Conservation (phyloP, 2,329 filamentous ascomycete genomes). For the Lasiodiplodia sp. region DNA sequence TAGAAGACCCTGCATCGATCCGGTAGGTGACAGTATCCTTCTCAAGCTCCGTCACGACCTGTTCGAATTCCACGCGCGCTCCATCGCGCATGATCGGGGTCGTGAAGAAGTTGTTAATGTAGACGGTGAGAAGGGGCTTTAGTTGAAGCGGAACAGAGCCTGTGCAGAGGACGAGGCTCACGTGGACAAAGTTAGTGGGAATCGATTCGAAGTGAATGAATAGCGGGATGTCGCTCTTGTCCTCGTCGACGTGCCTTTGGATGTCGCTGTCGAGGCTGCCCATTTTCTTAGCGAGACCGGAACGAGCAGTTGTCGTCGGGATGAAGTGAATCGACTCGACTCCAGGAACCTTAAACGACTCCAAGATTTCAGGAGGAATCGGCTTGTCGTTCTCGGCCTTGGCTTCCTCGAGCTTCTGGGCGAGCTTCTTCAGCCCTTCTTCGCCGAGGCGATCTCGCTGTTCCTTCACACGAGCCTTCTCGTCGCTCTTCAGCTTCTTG, state of each 20-base stretch:
- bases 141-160: constrained; percentile 78
- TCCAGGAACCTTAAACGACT: constrained; percentile 80
- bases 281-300: constrained; percentile 76
- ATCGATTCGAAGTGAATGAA: constrained; percentile 99
- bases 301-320: constrained; percentile 81
- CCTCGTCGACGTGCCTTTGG: constrained; percentile 77
- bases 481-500: constrained; percentile 80
- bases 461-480: constrained; percentile 78
- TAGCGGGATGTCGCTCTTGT: constrained; percentile 70
- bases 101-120: constrained; percentile 93
- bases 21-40: constrained; percentile 87
- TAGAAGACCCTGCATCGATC: constrained; percentile 70
- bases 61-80: constrained; percentile 82
- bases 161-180: constrained; percentile 82
- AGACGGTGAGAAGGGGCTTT: constrained; percentile 84
- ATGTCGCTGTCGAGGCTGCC: constrained; percentile 72
- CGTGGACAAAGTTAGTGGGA: constrained; percentile 87
- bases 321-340: constrained; percentile 96
- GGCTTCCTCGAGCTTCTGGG: constrained; percentile 78
- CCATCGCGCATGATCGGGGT: constrained; percentile 82
- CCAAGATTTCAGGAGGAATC: constrained; percentile 83
- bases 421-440: constrained; percentile 79
- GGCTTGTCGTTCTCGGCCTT: constrained; percentile 88
- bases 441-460: constrained; percentile 81
- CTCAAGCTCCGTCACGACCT: constrained; percentile 90